Evolutionary conservation across 176 grass and related monocot genomes (phyloP), one percentile per base, ranked within the genome.

Genomic region (Rhipidocladum racemiflorum): DNA sequence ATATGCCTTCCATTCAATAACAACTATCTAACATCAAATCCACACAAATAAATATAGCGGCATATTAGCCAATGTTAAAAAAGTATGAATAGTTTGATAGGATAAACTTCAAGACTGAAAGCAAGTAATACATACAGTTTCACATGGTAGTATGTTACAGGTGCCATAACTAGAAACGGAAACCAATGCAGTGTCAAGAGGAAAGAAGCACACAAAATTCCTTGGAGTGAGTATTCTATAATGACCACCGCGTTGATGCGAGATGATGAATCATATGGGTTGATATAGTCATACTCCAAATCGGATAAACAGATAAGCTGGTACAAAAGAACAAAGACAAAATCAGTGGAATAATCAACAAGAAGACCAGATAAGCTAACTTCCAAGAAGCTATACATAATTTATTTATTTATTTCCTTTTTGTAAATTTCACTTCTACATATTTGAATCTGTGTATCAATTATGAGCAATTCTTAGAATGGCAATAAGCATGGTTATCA

Each of bases 271-370:
- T 98, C 96, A 76, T 88, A 98, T 12, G 92, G 96, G 85, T 98
- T 98, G 80, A 98, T 93, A 65, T 95, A 98, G 78, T 98, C 92
- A 81, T 53, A 98, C 76, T 98, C 96, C 92, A 97, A 78, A 93
- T 97, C 94, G 3, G 96, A 93, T 54, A 98, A 63, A 81, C 84
- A 87, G 49, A 98, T 95, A 21, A 98, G 90, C 96, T 98, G 95
- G 20, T 75, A 70, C 13, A 85, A 61, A 75, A 88, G 71, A 4
- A 85, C 13, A 77, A 44, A 78, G 5, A 66, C 1, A 74, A 76
- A 79, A 88, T 84, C 60, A 81, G 73, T 65, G 60, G 44, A 70
- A 65, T 72, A 74, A 85, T 14, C 30, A 85, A 81, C 4, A 86
- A 53, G 49, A 87, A 67, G 64, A 75, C 21, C 7, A 38, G 55